Conservation (phyloP, 1,284 basidiomycete genomes). For the Omphalotus olearius region DNA sequence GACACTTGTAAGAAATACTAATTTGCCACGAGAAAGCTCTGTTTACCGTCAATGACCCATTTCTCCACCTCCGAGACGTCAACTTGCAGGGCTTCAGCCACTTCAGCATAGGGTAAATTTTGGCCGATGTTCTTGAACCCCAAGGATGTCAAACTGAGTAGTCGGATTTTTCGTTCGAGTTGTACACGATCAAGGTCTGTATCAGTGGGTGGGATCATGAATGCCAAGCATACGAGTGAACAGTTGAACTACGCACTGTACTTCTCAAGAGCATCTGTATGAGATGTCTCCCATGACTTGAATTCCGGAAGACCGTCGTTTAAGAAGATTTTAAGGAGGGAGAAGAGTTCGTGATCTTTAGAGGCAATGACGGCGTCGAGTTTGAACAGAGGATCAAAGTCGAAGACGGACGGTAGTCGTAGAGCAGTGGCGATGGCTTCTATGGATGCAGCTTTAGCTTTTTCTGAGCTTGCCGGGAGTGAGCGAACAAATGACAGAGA, state of each 20-base stretch:
- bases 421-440: conserved; percentile 65
- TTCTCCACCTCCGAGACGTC: conserved; percentile 74
- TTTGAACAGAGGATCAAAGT: conserved; percentile 81
- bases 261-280: conserved; percentile 50
- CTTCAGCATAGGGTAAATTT: conserved; percentile 71
- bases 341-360: conserved; percentile 64
- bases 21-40: conserved; percentile 17
- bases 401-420: conserved; percentile 66
- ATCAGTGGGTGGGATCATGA: conserved; percentile 1
- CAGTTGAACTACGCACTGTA: conserved; percentile 45
- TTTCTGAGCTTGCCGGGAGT: conserved; percentile 47
- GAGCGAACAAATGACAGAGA: conserved; percentile 58
- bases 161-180: conserved; percentile 78
- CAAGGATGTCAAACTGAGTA: conserved; percentile 77
- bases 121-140: conserved; percentile 75
- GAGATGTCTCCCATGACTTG: conserved; percentile 54
- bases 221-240: not conserved
- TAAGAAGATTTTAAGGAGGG: conserved; percentile 71
- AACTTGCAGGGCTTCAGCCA: conserved; percentile 70
- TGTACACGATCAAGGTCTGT: conserved; percentile 49
- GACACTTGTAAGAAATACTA: conserved; percentile 3
- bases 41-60: conserved; percentile 89
- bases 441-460: conserved; percentile 51
- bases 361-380: conserved; percentile 68
- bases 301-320: conserved; percentile 65